phyloP scores from a whole-genome alignment of 176 grass and related monocot species.

The Rhynchospora breviuscula region DNA sequence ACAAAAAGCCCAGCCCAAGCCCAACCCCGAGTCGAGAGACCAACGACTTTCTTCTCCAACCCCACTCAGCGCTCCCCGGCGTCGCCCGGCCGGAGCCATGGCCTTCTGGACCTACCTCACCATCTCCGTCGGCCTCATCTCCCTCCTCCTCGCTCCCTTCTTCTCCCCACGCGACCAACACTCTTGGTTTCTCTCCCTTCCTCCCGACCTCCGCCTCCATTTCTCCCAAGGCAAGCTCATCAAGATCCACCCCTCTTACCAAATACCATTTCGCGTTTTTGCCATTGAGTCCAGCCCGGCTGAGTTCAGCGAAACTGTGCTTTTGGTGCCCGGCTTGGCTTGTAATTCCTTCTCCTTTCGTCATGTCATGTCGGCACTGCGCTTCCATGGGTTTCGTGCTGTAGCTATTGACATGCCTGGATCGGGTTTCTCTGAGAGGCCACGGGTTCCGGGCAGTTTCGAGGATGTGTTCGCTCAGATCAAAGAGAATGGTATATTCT shows the following conservation, averaged over 20 bases:
- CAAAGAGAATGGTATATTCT: conserved; percentile 58
- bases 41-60: background rate
- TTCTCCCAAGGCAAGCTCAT: conserved; percentile 41
- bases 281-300: conserved; percentile 31
- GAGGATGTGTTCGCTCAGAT: conserved; percentile 40
- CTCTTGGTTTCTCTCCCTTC: conserved; percentile 27
- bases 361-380: conserved; percentile 30
- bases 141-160: conserved; percentile 43
- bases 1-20: background rate
- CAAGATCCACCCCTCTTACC: conserved; percentile 32
- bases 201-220: conserved; percentile 30
- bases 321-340: conserved; percentile 52
- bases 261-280: conserved; percentile 35
- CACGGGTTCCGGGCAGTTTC: conserved; percentile 13
- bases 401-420: conserved; percentile 52
- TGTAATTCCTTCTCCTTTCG: conserved; percentile 71
- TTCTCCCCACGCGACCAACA: conserved; percentile 16
- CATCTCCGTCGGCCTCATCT: conserved; percentile 44
- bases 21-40: background rate
- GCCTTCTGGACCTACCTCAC: conserved; percentile 85
- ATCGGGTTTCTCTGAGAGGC: conserved; percentile 43
- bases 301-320: conserved; percentile 25
- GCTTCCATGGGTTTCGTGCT: conserved; percentile 28
- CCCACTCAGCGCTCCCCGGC: conserved; percentile 20
- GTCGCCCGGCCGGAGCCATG: conserved; percentile 24